These are phyloP conservation scores for Neonothopanus nambi DNA, from an alignment of 1,284 basidiomycete species.

Conservation along the genomic window DNA sequence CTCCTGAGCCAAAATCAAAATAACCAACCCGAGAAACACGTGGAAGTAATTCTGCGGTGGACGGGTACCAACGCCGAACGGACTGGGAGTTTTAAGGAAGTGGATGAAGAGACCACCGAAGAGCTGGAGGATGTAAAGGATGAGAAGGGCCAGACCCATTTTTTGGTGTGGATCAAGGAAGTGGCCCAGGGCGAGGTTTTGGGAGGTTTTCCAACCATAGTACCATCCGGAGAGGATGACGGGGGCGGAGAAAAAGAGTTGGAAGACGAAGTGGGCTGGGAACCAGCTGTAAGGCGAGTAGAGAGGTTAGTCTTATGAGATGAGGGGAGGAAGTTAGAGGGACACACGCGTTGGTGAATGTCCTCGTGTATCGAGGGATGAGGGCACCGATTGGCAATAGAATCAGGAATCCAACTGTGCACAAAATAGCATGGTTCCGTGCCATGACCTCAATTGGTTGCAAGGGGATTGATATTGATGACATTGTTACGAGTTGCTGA, in stretches of 20 bases:
- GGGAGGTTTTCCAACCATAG: slow-evolving; percentile 38
- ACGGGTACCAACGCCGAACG: slow-evolving; percentile 34
- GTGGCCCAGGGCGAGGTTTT: slow-evolving; percentile 29
- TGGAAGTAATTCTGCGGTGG: slow-evolving; percentile 53
- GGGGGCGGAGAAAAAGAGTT: slow-evolving; percentile 47
- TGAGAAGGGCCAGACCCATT: slow-evolving; percentile 56
- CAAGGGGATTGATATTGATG: slow-evolving; percentile 26
- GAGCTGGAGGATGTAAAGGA: slow-evolving; percentile 56
- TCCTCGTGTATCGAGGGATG: slow-evolving; percentile 56
- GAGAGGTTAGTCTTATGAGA: background rate
- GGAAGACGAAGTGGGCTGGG: slow-evolving; percentile 46
- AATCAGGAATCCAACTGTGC: slow-evolving; percentile 56
- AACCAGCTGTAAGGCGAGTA: slow-evolving; percentile 49
- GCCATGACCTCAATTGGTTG: slow-evolving; percentile 32
- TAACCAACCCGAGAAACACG: slow-evolving; percentile 43
- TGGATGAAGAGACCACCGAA: slow-evolving; percentile 54
- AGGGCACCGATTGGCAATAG: slow-evolving; percentile 60
- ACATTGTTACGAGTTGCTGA: background rate
- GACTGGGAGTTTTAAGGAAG: slow-evolving; percentile 42
- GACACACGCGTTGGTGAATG: slow-evolving; percentile 42
- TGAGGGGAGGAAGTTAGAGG: background rate
- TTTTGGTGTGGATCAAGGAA: slow-evolving; percentile 51
- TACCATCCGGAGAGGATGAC: slow-evolving; percentile 51
- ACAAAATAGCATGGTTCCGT: slow-evolving; percentile 52
- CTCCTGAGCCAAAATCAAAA: slow-evolving; percentile 46